These are phyloP conservation scores for Coemansia sp. DNA, from an alignment of 192 early-diverging fungal genomes.

Conservation along the genomic window DNA sequence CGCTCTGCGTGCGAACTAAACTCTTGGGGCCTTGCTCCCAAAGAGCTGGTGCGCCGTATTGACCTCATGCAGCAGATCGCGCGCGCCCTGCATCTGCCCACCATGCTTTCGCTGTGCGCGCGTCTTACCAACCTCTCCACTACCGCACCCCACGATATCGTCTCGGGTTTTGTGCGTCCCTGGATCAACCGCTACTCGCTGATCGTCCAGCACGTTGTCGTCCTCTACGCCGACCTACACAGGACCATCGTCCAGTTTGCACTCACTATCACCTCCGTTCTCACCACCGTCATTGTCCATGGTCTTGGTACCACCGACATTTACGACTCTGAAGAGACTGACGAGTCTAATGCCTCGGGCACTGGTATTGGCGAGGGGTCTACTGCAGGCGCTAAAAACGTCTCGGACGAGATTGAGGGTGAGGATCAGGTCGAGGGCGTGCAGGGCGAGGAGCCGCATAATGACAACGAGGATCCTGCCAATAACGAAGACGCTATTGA, in stretches of 20 bases:
- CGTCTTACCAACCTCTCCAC: slow-evolving; percentile 4
- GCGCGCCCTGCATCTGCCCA: slow-evolving; percentile 30
- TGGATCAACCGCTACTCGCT: slow-evolving; percentile 48
- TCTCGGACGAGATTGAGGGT: slow-evolving; percentile 96
- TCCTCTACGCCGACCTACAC: slow-evolving; percentile 61
- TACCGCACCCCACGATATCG: not conserved
- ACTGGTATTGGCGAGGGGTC: slow-evolving; percentile 95
- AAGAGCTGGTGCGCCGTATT: slow-evolving; percentile 37
- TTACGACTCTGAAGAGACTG: slow-evolving; percentile 61
- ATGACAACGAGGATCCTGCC: slow-evolving; percentile 55
- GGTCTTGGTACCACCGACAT: slow-evolving; percentile 85
- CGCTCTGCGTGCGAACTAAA: slow-evolving; percentile 6
- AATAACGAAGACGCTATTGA: slow-evolving; percentile 89
- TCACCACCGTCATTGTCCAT: slow-evolving; percentile 64
- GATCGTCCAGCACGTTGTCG: slow-evolving; percentile 55
- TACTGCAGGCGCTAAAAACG: slow-evolving; percentile 81
- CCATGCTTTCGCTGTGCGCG: slow-evolving; percentile 17
- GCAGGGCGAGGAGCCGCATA: slow-evolving; percentile 65
- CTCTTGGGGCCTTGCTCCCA: slow-evolving; percentile 32
- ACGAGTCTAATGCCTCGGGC: slow-evolving; percentile 53
- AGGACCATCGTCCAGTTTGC: slow-evolving; percentile 68
- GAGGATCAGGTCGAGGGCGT: slow-evolving; percentile 93
- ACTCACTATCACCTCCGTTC: slow-evolving; percentile 16
- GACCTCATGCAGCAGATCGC: slow-evolving; percentile 19
- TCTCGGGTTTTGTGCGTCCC: slow-evolving; percentile 16